A percentile compares a stretch with the other conserved stretches of the same genome.
Evolutionary conservation across 2,329 filamentous ascomycete species (phyloP).

Genomic region (Aspergillus aculeatus): DNA sequence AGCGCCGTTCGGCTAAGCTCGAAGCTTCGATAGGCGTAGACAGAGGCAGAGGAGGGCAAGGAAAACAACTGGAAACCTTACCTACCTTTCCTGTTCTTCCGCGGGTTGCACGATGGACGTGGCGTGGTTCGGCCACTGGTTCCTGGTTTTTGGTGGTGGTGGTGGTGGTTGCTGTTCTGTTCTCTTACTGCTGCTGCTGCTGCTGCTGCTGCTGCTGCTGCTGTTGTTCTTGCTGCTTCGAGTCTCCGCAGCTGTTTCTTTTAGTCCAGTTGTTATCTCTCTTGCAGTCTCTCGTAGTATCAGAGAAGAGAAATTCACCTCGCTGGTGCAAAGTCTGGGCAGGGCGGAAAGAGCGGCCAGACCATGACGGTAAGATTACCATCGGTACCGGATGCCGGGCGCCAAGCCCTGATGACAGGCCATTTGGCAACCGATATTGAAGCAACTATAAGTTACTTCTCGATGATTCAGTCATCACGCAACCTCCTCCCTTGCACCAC

Average conservation of each 20-base stretch:
- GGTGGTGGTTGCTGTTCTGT: neutral
- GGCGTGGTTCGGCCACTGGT: slow-evolving; percentile 3
- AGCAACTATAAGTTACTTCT: neutral
- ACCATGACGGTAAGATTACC: neutral
- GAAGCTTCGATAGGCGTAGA: neutral
- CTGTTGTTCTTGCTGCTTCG: neutral
- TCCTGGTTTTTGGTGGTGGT: neutral
- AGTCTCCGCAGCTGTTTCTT: too few relatives aligned
- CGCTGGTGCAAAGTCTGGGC: neutral
- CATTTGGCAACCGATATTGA: neutral
- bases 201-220: neutral
- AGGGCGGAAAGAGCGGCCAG: neutral
- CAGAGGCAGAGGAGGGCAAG: neutral
- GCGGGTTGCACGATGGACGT: slow-evolving; percentile 2
- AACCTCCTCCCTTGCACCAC: neutral
- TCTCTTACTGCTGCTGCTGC: neutral
- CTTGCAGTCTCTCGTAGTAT: neutral
- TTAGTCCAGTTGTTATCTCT: too few relatives aligned
- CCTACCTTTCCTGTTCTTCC: neutral
- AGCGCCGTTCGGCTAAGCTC: neutral
- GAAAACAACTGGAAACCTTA: neutral
- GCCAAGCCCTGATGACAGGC: neutral
- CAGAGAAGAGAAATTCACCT: neutral
- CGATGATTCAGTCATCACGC: neutral
- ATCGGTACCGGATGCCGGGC: neutral